These are phyloP conservation scores for Microbotryum intermedium DNA, from an alignment of 1,284 basidiomycete species.

Conservation along the genomic window DNA sequence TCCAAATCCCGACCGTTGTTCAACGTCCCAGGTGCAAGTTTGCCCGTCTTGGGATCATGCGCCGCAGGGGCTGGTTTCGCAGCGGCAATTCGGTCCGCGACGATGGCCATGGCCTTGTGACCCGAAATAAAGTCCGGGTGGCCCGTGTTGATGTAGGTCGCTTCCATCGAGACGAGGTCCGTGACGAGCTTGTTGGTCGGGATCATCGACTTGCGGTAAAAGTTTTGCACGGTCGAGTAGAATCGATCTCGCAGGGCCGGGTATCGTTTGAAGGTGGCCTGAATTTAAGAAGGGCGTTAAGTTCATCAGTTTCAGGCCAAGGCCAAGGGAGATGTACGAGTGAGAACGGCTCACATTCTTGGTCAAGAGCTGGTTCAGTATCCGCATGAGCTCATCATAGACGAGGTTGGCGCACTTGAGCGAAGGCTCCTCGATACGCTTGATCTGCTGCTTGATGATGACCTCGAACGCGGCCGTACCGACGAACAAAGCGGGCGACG, in stretches of 20 bases:
- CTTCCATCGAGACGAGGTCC: slow-evolving; percentile 92
- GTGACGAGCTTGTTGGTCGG: slow-evolving; percentile 91
- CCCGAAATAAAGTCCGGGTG: slow-evolving; percentile 97
- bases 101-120: slow-evolving; percentile 89
- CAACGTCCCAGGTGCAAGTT: slow-evolving; percentile 52
- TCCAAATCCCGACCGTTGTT: slow-evolving; percentile 94
- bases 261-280: slow-evolving; percentile 92
- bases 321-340: not conserved
- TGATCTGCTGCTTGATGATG: slow-evolving; percentile 98
- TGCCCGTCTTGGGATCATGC: slow-evolving; percentile 62
- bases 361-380: slow-evolving; percentile 74
- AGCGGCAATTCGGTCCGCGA: slow-evolving; percentile 69
- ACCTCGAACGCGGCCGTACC: slow-evolving; percentile 94
- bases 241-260: slow-evolving; percentile 89
- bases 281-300: slow-evolving; percentile 10
- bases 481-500: slow-evolving; percentile 90
- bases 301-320: not conserved
- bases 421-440: slow-evolving; percentile 84
- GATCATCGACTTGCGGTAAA: slow-evolving; percentile 86
- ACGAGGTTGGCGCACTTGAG: slow-evolving; percentile 89
- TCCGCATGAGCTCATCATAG: slow-evolving; percentile 94
- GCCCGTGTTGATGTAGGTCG: slow-evolving; percentile 97
- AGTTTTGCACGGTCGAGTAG: slow-evolving; percentile 87
- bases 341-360: slow-evolving; percentile 57
- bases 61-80: slow-evolving; percentile 52